A percentile compares a stretch with the other conserved stretches of the same genome.
Conservation (phyloP, 805 yeast genomes). For the Nakazawaea anatomiae region DNA sequence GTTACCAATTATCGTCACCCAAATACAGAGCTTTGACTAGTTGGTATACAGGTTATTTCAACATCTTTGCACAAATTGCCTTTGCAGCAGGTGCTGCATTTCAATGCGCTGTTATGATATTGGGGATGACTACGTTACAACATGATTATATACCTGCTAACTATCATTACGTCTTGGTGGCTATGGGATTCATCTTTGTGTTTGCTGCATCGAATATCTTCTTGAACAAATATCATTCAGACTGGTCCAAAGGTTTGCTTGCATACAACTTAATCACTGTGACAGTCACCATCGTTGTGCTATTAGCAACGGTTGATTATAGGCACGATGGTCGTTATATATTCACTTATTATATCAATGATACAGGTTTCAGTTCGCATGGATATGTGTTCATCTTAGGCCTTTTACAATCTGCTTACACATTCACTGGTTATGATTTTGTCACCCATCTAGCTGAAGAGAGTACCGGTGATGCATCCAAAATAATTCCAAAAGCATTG, state of each 20-base stretch:
- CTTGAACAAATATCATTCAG: slow-evolving; percentile 18
- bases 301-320: slow-evolving; percentile 17
- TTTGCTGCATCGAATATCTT: slow-evolving; percentile 18
- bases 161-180: slow-evolving; percentile 17
- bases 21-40: slow-evolving; percentile 19
- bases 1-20: slow-evolving; percentile 22
- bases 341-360: slow-evolving; percentile 19
- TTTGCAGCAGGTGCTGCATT: slow-evolving; percentile 21
- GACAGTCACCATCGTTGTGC: slow-evolving; percentile 14
- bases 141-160: slow-evolving; percentile 14
- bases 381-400: slow-evolving; percentile 22
- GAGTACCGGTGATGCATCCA: slow-evolving; percentile 20
- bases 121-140: slow-evolving; percentile 16
- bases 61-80: slow-evolving; percentile 21
- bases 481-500: slow-evolving; percentile 28
- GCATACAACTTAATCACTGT: slow-evolving; percentile 16
- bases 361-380: slow-evolving; percentile 19
- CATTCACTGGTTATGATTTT: slow-evolving; percentile 28
- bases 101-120: slow-evolving; percentile 19
- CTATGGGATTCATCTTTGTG: slow-evolving; percentile 19
- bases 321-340: slow-evolving; percentile 20
- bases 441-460: slow-evolving; percentile 30
- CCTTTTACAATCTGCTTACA: slow-evolving; percentile 19
- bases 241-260: slow-evolving; percentile 15
- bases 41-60: slow-evolving; percentile 25